Evolutionary conservation across 2,329 filamentous ascomycete species (phyloP).

Genomic region (Pyrenophora graminea): DNA sequence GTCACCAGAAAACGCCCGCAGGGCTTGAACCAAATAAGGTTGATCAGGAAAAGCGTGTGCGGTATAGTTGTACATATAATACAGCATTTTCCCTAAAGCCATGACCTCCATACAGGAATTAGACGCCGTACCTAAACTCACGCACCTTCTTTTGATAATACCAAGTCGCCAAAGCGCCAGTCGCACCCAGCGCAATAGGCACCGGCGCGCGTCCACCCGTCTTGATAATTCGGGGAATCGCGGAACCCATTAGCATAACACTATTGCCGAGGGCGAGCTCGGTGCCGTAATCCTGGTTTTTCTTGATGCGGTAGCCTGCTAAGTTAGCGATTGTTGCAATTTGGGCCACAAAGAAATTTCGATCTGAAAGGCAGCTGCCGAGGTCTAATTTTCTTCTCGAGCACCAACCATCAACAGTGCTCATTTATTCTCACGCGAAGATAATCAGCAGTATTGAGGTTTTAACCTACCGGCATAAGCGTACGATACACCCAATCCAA

Average conservation of each 20-base stretch:
- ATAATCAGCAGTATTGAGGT: background rate
- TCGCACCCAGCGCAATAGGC: slow-evolving; percentile 31
- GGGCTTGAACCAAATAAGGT: no score
- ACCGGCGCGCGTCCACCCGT: slow-evolving; percentile 35
- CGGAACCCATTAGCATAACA: slow-evolving; percentile 28
- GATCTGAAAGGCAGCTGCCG: no score
- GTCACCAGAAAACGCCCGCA: no score
- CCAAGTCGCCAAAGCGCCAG: slow-evolving; percentile 29
- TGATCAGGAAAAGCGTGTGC: no score
- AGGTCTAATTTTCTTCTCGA: no score
- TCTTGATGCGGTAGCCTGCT: slow-evolving; percentile 32
- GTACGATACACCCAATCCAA: slow-evolving; percentile 32
- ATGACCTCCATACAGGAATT: background rate
- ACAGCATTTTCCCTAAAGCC: no score
- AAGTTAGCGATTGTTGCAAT: background rate
- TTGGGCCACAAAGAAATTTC: no score
- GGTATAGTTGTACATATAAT: no score
- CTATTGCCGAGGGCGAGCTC: slow-evolving; percentile 37
- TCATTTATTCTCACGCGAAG: no score
- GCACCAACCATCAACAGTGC: background rate
- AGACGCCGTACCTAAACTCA: slow-evolving; percentile 37
- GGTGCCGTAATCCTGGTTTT: slow-evolving; percentile 36
- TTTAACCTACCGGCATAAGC: slow-evolving; percentile 27
- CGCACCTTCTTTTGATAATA: slow-evolving; percentile 40
- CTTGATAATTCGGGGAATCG: slow-evolving; percentile 33